Conservation (phyloP, 768 basidiomycete genomes). For the Hygrocybe coccinea region DNA sequence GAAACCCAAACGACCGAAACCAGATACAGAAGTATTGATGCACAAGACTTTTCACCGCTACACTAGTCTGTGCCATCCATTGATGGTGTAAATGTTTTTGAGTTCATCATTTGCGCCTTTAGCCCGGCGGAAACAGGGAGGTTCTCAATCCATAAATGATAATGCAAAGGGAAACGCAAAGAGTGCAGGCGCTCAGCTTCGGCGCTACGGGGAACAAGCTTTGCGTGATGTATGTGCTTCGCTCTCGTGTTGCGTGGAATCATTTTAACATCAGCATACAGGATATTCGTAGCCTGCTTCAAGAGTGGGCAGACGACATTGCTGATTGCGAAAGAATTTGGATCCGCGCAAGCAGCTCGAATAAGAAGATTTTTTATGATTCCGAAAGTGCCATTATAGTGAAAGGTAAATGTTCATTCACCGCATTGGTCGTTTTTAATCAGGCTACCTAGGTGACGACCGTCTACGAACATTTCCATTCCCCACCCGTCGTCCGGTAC, state of each 20-base stretch:
- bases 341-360: slow-evolving; percentile 83
- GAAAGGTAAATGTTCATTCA: slow-evolving; percentile 42
- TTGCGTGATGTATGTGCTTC: slow-evolving; percentile 68
- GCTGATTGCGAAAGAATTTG: slow-evolving; percentile 84
- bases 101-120: slow-evolving; percentile 5
- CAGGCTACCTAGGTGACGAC: slow-evolving; percentile 42
- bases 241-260: background rate
- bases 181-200: slow-evolving; percentile 88
- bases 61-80: slow-evolving; percentile 64
- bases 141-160: slow-evolving; percentile 88
- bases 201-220: slow-evolving; percentile 93
- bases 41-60: slow-evolving; percentile 99
- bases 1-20: slow-evolving; percentile 60
- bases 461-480: slow-evolving; percentile 90
- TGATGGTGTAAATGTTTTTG: background rate
- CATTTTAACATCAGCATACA: slow-evolving; percentile 25
- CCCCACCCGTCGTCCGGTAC: slow-evolving; percentile 88
- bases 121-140: slow-evolving; percentile 98
- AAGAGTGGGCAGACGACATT: slow-evolving; percentile 86
- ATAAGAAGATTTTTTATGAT: slow-evolving; percentile 84
- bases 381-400: slow-evolving; percentile 74
- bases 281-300: slow-evolving; percentile 84
- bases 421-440: background rate
- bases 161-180: slow-evolving; percentile 89
- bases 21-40: slow-evolving; percentile 74